Evolutionary conservation across 2,329 filamentous ascomycete genomes (phyloP).

Genomic region (Anisogramma anomala): DNA sequence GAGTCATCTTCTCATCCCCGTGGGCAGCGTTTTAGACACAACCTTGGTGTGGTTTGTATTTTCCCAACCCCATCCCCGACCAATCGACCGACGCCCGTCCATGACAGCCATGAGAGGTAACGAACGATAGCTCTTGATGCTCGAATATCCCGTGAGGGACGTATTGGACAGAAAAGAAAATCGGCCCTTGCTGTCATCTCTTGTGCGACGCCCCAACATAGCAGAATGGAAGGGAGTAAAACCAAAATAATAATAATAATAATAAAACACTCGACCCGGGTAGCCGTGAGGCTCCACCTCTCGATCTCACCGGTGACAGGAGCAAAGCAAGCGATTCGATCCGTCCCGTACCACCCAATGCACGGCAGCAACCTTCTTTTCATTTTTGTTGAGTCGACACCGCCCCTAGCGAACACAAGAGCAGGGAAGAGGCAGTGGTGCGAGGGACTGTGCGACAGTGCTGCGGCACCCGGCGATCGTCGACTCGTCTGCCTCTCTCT

Average conservation of each 20-base stretch:
- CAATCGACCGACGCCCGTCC: conserved; percentile 1
- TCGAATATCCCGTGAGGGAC: conserved; percentile 11
- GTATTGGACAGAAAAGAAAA: conserved; percentile 1
- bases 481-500: too few relatives aligned
- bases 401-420: neutral
- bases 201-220: neutral
- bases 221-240: neutral
- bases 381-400: neutral
- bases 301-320: neutral
- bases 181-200: neutral
- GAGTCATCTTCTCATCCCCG: conserved; percentile 1
- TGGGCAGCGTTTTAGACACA: conserved; percentile 5
- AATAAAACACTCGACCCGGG: neutral
- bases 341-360: conserved; percentile 7
- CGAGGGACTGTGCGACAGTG: neutral
- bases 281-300: conserved; percentile 14
- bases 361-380: conserved; percentile 4
- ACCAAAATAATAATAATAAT: neutral
- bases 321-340: conserved; percentile 7
- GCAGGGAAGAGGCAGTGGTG: neutral
- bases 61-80: neutral
- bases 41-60: conserved; percentile 1
- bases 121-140: conserved; percentile 8
- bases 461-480: too few relatives aligned
- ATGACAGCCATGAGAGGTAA: conserved; percentile 4